Conservation (phyloP, 169 alveolate genomes). For the Plasmodium malariae region DNA sequence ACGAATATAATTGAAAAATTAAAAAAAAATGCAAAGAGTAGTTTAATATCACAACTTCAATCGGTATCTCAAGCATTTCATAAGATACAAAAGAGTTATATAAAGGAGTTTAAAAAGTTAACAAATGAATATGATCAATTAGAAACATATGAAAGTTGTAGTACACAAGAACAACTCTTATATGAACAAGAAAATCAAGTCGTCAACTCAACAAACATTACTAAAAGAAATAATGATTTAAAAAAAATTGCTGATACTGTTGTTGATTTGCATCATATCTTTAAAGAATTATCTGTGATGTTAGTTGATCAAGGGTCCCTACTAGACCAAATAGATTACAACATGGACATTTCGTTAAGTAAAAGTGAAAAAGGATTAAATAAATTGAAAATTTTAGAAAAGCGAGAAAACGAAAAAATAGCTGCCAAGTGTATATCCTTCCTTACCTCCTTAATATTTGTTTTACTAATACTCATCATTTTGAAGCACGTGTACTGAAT, state of each 20-base stretch:
- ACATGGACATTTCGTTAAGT: conserved; percentile 78
- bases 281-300: conserved; percentile 85
- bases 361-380: conserved; percentile 73
- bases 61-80: conserved; percentile 80
- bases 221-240: conserved; percentile 81
- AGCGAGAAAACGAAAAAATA: conserved; percentile 26
- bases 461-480: conserved; percentile 63
- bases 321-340: conserved; percentile 87
- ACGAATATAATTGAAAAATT: conserved; percentile 51
- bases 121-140: conserved; percentile 64
- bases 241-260: conserved; percentile 83
- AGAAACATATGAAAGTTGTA: conserved; percentile 20
- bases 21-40: conserved; percentile 82
- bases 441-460: conserved; percentile 44
- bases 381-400: conserved; percentile 60
- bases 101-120: conserved; percentile 78
- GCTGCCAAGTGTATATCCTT: conserved; percentile 71
- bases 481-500: conserved; percentile 48
- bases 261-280: conserved; percentile 83
- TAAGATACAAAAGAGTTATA: conserved; percentile 79
- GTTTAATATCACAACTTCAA: conserved; percentile 80
- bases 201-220: conserved; percentile 66
- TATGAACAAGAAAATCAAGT: conserved; percentile 66
- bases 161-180: conserved; percentile 37
- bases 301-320: conserved; percentile 88